A percentile compares a stretch with the other conserved stretches of the same genome.
Evolutionary conservation across 495 filamentous ascomycete species (phyloP).

Genomic region (Annulohypoxylon moriforme): DNA sequence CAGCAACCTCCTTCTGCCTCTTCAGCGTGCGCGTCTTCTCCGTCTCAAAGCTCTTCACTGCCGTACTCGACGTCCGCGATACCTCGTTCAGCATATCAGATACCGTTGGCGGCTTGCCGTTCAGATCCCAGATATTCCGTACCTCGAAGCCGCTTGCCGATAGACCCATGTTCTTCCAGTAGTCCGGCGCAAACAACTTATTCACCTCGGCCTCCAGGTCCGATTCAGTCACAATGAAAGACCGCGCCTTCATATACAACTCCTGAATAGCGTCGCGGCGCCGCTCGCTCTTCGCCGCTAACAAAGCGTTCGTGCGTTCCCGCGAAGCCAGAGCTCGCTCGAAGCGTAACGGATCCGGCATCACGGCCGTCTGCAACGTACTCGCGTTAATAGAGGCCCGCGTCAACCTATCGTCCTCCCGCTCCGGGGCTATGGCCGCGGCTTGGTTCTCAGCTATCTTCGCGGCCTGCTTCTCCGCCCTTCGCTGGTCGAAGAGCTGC

Average conservation of each 20-base stretch:
- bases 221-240: slow-evolving; percentile 60
- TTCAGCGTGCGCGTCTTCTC: slow-evolving; percentile 42
- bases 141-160: slow-evolving; percentile 27
- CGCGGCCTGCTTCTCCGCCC: slow-evolving; percentile 18
- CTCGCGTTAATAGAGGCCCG: slow-evolving; percentile 51
- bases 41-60: slow-evolving; percentile 31
- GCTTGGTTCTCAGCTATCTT: slow-evolving; percentile 38
- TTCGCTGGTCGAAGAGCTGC: slow-evolving; percentile 29
- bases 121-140: slow-evolving; percentile 56
- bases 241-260: slow-evolving; percentile 59
- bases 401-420: slow-evolving; percentile 57
- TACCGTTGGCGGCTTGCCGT: slow-evolving; percentile 49
- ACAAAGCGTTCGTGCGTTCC: slow-evolving; percentile 33
- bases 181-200: slow-evolving; percentile 48
- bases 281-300: slow-evolving; percentile 48
- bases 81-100: slow-evolving; percentile 45
- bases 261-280: slow-evolving; percentile 59
- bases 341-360: slow-evolving; percentile 52
- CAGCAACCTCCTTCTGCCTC: slow-evolving; percentile 58
- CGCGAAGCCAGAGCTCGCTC: slow-evolving; percentile 42
- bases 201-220: slow-evolving; percentile 54
- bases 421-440: slow-evolving; percentile 53
- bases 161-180: slow-evolving; percentile 37
- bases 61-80: slow-evolving; percentile 29
- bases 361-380: slow-evolving; percentile 46